phyloP scores from a whole-genome alignment of 192 early-diverging fungal genomes.

The Kickxella alabastrina region DNA sequence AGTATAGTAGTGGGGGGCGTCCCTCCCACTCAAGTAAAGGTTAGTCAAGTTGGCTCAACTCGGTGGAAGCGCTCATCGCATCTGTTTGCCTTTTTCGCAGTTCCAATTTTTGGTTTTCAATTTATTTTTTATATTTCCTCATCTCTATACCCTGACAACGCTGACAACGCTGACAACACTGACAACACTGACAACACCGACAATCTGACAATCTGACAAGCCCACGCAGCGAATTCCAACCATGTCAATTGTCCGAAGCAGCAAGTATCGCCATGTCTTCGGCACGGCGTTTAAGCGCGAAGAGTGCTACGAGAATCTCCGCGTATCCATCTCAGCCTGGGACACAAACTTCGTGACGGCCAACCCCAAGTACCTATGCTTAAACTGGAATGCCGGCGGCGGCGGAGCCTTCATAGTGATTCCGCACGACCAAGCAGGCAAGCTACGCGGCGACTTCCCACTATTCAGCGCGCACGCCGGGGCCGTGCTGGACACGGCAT shows the following conservation, averaged over 20 bases:
- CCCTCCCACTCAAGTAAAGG: no score
- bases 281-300: conserved; percentile 88
- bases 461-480: conserved; percentile 91
- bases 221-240: no score
- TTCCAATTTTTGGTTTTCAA: not conserved
- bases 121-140: not conserved
- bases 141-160: not conserved
- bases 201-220: no score
- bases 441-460: conserved; percentile 82
- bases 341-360: conserved; percentile 96
- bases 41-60: no score
- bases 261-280: conserved; percentile 92
- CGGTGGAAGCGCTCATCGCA: no score
- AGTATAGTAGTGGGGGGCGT: no score
- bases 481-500: conserved; percentile 95
- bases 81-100: no score
- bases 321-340: conserved; percentile 87
- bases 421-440: conserved; percentile 64
- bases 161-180: no score
- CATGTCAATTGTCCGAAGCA: conserved; percentile 77
- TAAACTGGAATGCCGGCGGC: conserved; percentile 79
- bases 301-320: conserved; percentile 88
- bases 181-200: no score
- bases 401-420: conserved; percentile 98
- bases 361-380: conserved; percentile 80